These are phyloP conservation scores for Xylaria sp. DNA, from an alignment of 2,329 filamentous ascomycete genomes.

Conservation along the genomic window DNA sequence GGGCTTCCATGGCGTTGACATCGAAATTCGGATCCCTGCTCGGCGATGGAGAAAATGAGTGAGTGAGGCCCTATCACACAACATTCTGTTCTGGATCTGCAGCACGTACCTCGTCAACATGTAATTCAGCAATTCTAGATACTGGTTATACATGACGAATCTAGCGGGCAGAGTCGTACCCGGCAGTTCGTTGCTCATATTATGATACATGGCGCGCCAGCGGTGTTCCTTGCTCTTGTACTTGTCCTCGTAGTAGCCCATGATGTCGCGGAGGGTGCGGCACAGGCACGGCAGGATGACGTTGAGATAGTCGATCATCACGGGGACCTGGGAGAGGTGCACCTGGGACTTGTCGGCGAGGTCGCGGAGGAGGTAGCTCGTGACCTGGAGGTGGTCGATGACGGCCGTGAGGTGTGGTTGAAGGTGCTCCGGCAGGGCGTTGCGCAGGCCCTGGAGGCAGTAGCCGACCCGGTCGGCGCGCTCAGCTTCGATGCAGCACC, in stretches of 20 bases:
- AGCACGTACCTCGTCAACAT: constrained; percentile 56
- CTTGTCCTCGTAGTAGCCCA: constrained; percentile 56
- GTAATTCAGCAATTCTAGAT: constrained; percentile 55
- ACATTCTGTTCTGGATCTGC: neutral
- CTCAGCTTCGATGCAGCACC: constrained; percentile 61
- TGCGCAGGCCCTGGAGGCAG: constrained; percentile 56
- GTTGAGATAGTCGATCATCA: constrained; percentile 61
- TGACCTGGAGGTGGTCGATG: constrained; percentile 53
- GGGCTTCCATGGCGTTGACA: constrained; percentile 57
- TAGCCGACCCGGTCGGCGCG: constrained; percentile 55
- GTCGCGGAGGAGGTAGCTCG: constrained; percentile 56
- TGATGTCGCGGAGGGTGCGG: constrained; percentile 60
- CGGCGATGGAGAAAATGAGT: neutral
- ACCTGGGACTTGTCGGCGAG: constrained; percentile 61
- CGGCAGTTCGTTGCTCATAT: constrained; percentile 58
- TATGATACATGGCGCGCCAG: constrained; percentile 65
- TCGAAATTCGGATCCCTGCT: constrained; percentile 60
- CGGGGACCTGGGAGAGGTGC: constrained; percentile 54
- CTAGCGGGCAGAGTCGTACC: constrained; percentile 57
- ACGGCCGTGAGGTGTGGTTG: constrained; percentile 55
- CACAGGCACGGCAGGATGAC: constrained; percentile 62
- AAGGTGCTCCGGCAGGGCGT: constrained; percentile 50
- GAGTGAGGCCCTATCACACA: constrained; percentile 16
- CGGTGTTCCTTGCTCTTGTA: constrained; percentile 53
- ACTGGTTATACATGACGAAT: constrained; percentile 63